A percentile compares a stretch with the other conserved stretches of the same genome.
These are phyloP conservation scores for Solanum okadae DNA, from an alignment of 257 asterid species.

Conservation along the genomic window DNA sequence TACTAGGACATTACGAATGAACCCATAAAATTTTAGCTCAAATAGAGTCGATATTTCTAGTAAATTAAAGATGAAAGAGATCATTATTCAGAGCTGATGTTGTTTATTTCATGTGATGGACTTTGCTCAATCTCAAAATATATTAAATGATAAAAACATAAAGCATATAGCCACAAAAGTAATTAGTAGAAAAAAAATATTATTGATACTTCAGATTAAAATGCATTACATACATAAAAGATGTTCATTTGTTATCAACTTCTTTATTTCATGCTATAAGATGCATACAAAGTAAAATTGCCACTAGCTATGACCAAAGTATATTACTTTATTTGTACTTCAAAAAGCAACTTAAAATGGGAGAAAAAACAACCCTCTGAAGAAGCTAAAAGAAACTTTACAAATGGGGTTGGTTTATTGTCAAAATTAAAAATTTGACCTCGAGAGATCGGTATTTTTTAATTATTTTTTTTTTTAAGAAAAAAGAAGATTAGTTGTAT, in stretches of 20 bases:
- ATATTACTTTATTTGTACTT: neutral
- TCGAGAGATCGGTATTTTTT: neutral
- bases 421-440: neutral
- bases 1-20: neutral
- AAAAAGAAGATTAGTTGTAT: no score
- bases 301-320: neutral
- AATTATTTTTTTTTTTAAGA: no score
- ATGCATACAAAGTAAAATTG: neutral
- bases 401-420: neutral
- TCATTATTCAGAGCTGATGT: neutral
- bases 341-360: neutral
- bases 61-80: neutral
- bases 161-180: neutral
- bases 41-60: neutral
- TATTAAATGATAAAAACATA: neutral
- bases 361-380: neutral
- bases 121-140: neutral
- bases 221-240: neutral
- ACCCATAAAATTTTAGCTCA: no score
- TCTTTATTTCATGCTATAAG: neutral
- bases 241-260: neutral
- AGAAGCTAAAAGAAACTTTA: neutral
- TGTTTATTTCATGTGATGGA: neutral
- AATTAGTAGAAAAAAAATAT: neutral
- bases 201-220: neutral